Evolutionary conservation across 2,329 filamentous ascomycete species (phyloP), one percentile per base, ranked within the genome.

Genomic region (Pestalotiopsis sp.): DNA sequence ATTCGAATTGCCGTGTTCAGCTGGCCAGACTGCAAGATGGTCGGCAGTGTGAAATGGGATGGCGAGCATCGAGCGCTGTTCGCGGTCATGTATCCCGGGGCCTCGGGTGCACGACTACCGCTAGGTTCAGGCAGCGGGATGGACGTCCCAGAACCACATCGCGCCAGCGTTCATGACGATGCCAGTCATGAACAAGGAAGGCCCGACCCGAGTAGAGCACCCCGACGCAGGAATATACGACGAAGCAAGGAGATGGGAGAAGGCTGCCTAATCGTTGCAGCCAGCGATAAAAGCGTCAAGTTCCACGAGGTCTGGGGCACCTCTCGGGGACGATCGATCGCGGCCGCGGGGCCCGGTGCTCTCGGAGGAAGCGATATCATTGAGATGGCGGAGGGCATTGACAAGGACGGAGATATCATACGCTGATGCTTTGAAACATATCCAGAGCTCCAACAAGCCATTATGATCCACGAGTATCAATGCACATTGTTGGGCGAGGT

Each of bases 1-100:
- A 93, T 92, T 74, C 91, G 96, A 23, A 93, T 99, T 72, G 96
- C 94, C 1, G 91, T 98, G 9, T 99, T 98, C 80, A 92, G 92
- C 60, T 98, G 96, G 96, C 96, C 96, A 0, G 92, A 93, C 67
- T 98, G 96, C 80, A 89, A 90, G 72, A 93, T 96, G 77, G 88
- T 98, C 1, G 92, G 93, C 12, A 91, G 92, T 17, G 92, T 98
- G 68, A 93, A 94, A 0, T 98, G 90, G 95, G 90, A 90, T 64
- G 89, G 91, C 41, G 90, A 93, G 70, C 89, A 93, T 78, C 87
- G 94, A 49, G 95, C 95, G 11, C 81, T 99, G 38, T 97, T 92
- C 80, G 95, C 94, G n/a, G 91, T 98, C 62, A 85, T 92, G 1
- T 98, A 96, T 79, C 93, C 94, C 11, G 88, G 81, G 52, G 79